phyloP scores from a whole-genome alignment of 345 rosid genomes.

The Corchorus capsularis region DNA sequence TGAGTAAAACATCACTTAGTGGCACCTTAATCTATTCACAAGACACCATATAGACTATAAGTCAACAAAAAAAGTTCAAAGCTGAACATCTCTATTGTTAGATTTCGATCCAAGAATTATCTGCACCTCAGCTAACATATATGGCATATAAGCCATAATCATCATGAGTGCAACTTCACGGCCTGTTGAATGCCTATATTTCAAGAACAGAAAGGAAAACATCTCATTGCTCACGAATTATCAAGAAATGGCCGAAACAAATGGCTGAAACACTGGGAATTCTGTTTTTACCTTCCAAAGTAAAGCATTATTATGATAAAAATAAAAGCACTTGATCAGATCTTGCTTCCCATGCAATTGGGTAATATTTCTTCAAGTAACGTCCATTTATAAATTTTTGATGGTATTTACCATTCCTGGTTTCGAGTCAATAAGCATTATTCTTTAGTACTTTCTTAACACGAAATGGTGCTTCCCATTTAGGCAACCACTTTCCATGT shows the following conservation, averaged over 20 bases:
- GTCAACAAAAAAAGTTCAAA: too few species aligned
- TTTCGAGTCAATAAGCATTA: too few species aligned
- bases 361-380: too few species aligned
- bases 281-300: slow-evolving; percentile 76
- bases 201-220: slow-evolving; percentile 10
- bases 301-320: slow-evolving; percentile 65
- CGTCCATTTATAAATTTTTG: too few species aligned
- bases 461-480: too few species aligned
- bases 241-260: neutral
- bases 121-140: slow-evolving; percentile 69
- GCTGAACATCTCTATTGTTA: neutral
- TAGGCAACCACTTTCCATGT: too few species aligned
- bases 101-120: neutral
- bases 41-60: too few species aligned
- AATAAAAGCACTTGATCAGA: slow-evolving; percentile 67
- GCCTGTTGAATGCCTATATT: slow-evolving; percentile 65
- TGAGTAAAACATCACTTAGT: too few species aligned
- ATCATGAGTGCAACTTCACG: slow-evolving; percentile 71
- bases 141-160: slow-evolving; percentile 70
- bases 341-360: too few species aligned
- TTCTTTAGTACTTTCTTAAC: too few species aligned
- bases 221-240: neutral
- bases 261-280: neutral
- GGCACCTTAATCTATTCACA: too few species aligned
- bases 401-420: too few species aligned